phyloP scores from a whole-genome alignment of 83 land plant genomes.

The Picea mariana region DNA sequence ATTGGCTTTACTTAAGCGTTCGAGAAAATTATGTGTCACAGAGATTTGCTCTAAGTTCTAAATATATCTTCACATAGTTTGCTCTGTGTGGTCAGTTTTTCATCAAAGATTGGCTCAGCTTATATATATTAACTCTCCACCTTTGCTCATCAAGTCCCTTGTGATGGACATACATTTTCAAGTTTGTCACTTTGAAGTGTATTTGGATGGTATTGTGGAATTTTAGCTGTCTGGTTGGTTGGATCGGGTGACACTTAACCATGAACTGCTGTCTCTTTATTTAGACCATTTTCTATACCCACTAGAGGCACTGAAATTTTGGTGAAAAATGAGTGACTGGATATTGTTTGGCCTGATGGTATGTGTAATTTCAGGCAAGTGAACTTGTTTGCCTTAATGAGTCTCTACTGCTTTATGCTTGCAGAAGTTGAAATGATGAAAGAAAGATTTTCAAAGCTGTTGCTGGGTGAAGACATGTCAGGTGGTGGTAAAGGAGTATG shows the following conservation, averaged over 20 bases:
- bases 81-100: background rate
- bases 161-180: no score
- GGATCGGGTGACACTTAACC: no score
- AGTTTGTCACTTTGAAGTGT: no score
- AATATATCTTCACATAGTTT: background rate
- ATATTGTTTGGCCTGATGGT: no score
- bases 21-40: background rate
- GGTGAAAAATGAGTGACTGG: no score
- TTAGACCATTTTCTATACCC: background rate
- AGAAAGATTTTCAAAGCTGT: conserved; percentile 73
- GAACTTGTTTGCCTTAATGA: no score
- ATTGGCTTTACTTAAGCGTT: background rate
- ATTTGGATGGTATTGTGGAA: no score
- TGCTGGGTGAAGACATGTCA: conserved; percentile 73
- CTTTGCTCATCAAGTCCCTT: no score
- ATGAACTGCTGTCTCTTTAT: background rate
- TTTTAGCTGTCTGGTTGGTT: no score
- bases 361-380: no score
- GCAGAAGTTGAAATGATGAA: conserved; percentile 81
- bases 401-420: conserved; percentile 9
- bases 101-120: background rate
- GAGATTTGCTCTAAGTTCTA: background rate
- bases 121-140: background rate
- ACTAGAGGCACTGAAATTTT: background rate
- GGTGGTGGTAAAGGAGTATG: conserved; percentile 78